Evolutionary conservation across 2,329 filamentous ascomycete genomes (phyloP), one percentile per base, ranked within the genome.

Genomic region (Exophiala alcalophila): DNA sequence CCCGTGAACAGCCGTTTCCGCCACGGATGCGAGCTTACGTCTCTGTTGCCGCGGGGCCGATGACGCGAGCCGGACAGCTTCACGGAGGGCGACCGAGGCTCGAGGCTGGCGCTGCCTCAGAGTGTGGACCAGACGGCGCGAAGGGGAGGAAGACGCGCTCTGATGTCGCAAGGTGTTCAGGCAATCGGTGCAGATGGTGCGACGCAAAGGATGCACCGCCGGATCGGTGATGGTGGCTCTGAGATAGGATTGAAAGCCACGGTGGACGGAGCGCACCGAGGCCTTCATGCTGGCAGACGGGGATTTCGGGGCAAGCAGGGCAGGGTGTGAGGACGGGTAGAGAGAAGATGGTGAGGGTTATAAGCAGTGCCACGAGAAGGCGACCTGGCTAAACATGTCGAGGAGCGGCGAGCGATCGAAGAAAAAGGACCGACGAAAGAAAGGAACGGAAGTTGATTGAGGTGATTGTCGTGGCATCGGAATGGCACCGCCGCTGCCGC

Each of bases 1-100:
- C 0, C 90, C 90, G 49, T 46, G 41, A 21, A 27, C 19, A 12
- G 42, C 18, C 9, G 44, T 41, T 7, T 55, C 45, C 7, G 28
- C 42, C 21, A 55, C 50, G 5, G 44, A 53, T 6, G 52, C 54
- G 20, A 55, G 33, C n/a, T 37, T 19, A 14, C 52, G 26, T 20
- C 18, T 34, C 25, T 33, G 51, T 7, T 15, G 38, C 18, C 31
- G 18, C 27, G 23, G 10, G 25, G 16, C 18, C 11, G 35, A 24
- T 16, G 14, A 26, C 20, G 28, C 11, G n/a, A 26, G 34, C 11
- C 21, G 31, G 16, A 14, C 28, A 2, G 25, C 12, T n/a, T 38
- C 11, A 8, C n/a, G 14, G n/a, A 33, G 14, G 30, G 5, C n/a
- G n/a, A n/a, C n/a, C n/a, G n/a, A n/a, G n/a, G n/a, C n/a, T n/a